Evolutionary conservation across 345 rosid genomes (phyloP), one percentile per base, ranked within the genome.

Genomic region (Citropsis articulata): DNA sequence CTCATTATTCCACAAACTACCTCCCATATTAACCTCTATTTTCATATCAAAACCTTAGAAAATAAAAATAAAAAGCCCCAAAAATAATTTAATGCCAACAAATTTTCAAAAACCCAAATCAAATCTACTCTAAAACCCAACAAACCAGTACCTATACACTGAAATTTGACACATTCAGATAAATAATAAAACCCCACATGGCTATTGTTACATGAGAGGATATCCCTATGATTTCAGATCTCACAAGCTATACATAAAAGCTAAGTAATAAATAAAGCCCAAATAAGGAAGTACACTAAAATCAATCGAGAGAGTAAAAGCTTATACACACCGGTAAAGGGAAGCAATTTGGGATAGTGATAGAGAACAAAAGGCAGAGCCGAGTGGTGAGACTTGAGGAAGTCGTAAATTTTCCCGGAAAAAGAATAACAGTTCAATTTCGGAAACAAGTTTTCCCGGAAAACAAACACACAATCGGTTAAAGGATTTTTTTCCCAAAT

Each of bases 1-100:
- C 71, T 89, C 99, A 64, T 94, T 94, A 57, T 85, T 90, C 97
- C 97, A 96, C 71, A 67, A 66, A 79, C 85, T 85, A 48, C 83
- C 90, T 79, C 88, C 90, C 83, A 81, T 87, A 79, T 86, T 88
- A 81, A 85, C 76, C 88, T 85, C 89, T 60, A 84, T 65, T 82
- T 86, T 89, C 92, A 91, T 87, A 79, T 76, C 82, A 72, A 69
- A 76, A 69, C 77, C 73, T 66, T 48, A 64, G 62, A 78, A 57
- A 30, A n/a, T n/a, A 48, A 42, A 25, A 72, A 42, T 1, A 66
- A 35, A 55, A 53, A 28, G 50, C 24, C 24, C 38, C 76, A 35
- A 70, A 70, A 19, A 45, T 36, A 53, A 80, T 10, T 30, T 71
- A 25, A 69, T 38, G 22, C 74, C 67, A 59, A 50, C 50, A 80